phyloP scores from a whole-genome alignment of 352 stramenopile genomes.

The Pythium brachiatum region DNA sequence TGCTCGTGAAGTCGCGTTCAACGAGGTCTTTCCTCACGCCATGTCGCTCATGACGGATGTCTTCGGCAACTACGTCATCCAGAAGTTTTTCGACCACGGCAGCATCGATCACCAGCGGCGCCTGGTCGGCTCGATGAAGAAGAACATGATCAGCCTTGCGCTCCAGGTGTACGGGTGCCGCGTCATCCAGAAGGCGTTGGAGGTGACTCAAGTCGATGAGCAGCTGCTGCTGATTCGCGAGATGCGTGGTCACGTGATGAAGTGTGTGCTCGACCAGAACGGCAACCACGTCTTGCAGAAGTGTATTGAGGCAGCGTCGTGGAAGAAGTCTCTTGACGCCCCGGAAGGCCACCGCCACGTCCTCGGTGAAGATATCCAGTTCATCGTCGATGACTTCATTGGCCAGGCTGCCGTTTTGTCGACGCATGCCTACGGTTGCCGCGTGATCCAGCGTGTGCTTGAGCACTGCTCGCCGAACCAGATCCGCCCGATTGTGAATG shows the following conservation, averaged over 20 bases:
- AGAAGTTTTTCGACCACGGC: slow-evolving; percentile 97
- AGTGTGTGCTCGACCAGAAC: slow-evolving; percentile 97
- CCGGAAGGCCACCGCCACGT: slow-evolving; percentile 31
- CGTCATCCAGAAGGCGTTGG: slow-evolving; percentile 95
- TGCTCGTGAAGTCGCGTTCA: slow-evolving; percentile 70
- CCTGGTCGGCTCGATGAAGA: slow-evolving; percentile 85
- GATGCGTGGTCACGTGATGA: slow-evolving; percentile 78
- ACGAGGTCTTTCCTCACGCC: slow-evolving; percentile 79
- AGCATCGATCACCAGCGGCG: slow-evolving; percentile 83
- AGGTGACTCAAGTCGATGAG: slow-evolving; percentile 68
- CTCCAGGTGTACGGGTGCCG: slow-evolving; percentile 97
- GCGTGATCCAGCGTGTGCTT: slow-evolving; percentile 97
- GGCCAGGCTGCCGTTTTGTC: slow-evolving; percentile 90
- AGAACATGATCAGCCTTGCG: slow-evolving; percentile 94
- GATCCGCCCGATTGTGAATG: slow-evolving; percentile 91
- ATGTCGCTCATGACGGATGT: slow-evolving; percentile 91
- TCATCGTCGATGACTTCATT: slow-evolving; percentile 96
- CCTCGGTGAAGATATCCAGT: slow-evolving; percentile 92
- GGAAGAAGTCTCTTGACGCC: slow-evolving; percentile 27
- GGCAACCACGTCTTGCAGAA: slow-evolving; percentile 99
- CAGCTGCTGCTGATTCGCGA: slow-evolving; percentile 78
- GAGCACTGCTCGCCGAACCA: slow-evolving; percentile 93
- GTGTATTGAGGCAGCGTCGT: slow-evolving; percentile 91
- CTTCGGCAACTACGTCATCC: slow-evolving; percentile 99
- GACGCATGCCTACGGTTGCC: slow-evolving; percentile 97